Evolutionary conservation across 441 rosid genomes (phyloP), one percentile per base, ranked within the genome.

Genomic region (Cnidoscolus chayamansa): DNA sequence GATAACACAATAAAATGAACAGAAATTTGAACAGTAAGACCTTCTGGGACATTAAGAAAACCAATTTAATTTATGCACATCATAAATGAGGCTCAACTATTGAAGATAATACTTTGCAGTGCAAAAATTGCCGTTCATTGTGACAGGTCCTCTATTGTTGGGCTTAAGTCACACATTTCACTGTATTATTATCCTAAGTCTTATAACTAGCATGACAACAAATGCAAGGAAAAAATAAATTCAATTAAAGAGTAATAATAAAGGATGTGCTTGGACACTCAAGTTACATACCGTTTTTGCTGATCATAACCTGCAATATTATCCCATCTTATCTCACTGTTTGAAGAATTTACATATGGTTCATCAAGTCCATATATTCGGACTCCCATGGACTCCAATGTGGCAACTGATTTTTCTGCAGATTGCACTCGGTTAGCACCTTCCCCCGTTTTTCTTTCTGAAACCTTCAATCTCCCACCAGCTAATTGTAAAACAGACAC

Each of bases 251-350:
- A 10, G 16, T 13, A 65, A 68, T 43, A 73, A 45, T 10, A 66
- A 72, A 43, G 20, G 32, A 69, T 49, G 67, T 9, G 30, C 10
- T 49, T 64, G 37, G 16, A 25, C 11, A 61, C 19, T 20, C 63
- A 47, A 47, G 63, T 67, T 68, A 55, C 80, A 55, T 81, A 92
- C 99, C 94, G 78, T 78, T 94, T 94, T 81, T 94, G 98, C 72
- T 88, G 86, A 77, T 92, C 89, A 77, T 94, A 94, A 19, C 99
- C 99, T 72, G 97, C 96, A 77, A 94, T 89, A 79, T 86, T 89
- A 63, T 90, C 93, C 99, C 99, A 92, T 19, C 90, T 87, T 80
- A 94, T 86, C 68, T 84, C 92, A 66, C 63, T 56, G 4, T 72
- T 70, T 17, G 87, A 65, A 75, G 85, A 70, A 72, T 70, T 82